Evolutionary conservation across 2,329 filamentous ascomycete species (phyloP).

Genomic region (Alternaria sp.): DNA sequence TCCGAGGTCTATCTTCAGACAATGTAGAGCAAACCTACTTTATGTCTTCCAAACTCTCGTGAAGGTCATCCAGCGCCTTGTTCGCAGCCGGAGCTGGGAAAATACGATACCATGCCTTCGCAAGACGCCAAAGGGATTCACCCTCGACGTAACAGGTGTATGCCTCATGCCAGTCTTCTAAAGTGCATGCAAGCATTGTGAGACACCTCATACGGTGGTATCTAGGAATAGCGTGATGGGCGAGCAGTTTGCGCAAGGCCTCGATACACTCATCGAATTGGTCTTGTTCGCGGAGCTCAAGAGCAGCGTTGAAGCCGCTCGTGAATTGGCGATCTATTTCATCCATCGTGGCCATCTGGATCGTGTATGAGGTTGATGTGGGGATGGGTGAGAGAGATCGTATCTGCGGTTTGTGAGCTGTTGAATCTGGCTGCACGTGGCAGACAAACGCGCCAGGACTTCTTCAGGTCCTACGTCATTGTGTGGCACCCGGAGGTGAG

Average conservation of each 20-base stretch:
- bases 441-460: neutral
- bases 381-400: neutral
- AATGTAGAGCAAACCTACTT: neutral
- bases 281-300: neutral
- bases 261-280: neutral
- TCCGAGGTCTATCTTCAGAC: accelerated
- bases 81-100: too few species aligned
- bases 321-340: neutral
- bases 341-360: neutral
- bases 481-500: neutral
- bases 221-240: neutral
- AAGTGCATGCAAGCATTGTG: neutral
- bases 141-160: neutral
- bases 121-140: neutral
- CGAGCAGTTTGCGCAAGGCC: neutral
- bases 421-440: neutral
- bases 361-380: neutral
- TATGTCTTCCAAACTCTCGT: neutral
- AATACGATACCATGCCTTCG: neutral
- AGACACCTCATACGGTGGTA: neutral
- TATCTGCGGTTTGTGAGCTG: neutral
- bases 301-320: neutral
- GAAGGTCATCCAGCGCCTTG: neutral
- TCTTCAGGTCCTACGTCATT: neutral
- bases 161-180: neutral